Evolutionary conservation across 2,329 filamentous ascomycete genomes (phyloP), one percentile per base, ranked within the genome.

Genomic region (Aspergillus aculeatus): DNA sequence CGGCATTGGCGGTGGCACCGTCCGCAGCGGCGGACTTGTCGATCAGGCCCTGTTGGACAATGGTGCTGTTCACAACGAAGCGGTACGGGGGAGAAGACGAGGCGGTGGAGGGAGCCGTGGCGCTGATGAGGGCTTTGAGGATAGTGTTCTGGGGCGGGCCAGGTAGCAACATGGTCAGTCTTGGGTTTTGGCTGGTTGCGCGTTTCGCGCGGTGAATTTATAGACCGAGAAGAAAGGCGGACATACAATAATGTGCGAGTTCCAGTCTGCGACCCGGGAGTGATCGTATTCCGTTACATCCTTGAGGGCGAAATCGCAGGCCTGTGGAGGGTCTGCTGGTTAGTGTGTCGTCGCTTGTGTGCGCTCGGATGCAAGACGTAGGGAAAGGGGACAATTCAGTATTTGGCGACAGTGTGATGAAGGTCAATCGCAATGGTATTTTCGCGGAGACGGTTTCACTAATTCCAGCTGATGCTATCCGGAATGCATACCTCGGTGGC

Each of bases 61-160:
- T 97, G 66, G 94, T 98, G 82, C 91, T 96, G 84, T 96, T 98
- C 80, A 96, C 92, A 68, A 92, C 91, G 80, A 94, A 98, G 79
- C 98, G 98, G 86, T 88, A 96, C 5, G 90, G 89, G 26, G 85
- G 73, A 14, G 78, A 67, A 5, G 72, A 67, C 47, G 71, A 66
- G 47, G 71, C 62, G 23, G 73, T 70, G 52, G 72, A 66, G 24
- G 76, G 73, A 26, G 75, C 71, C 41, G 78, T 78, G 50, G 78
- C 77, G 57, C 71, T 58, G 61, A 80, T 75, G 62, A 80, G 72
- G 47, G 74, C 68, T 64, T 78, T 72, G 50, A 79, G 71, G 63
- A 77, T 70, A 60, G 71, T 66, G 64, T 76, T 78, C 77, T 79
- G 44, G 26, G 41, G 35, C 21, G 6, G 21, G 7, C 14, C 19